A percentile compares a stretch with the other conserved stretches of the same genome.
Evolutionary conservation across 495 filamentous ascomycete genomes (phyloP).

Genomic region (Penicillium goetzii): DNA sequence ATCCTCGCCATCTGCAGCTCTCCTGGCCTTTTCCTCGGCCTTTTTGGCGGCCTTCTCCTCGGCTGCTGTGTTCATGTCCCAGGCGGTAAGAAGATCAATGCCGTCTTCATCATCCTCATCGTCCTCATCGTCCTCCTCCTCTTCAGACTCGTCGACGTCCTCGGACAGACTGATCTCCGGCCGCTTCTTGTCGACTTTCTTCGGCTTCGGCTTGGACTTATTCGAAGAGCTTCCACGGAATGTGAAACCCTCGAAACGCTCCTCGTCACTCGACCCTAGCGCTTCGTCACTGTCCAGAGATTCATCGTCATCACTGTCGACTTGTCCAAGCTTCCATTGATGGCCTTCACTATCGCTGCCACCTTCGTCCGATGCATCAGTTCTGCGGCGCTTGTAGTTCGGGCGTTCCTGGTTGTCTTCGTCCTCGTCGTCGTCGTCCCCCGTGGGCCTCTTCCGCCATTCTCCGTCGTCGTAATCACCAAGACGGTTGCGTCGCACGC

Average conservation of each 20-base stretch:
- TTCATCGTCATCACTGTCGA: constrained; percentile 74
- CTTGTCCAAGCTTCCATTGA: constrained; percentile 81
- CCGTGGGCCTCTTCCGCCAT: constrained; percentile 49
- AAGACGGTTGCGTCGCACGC: constrained; percentile 59
- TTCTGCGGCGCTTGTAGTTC: constrained; percentile 50
- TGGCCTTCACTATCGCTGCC: constrained; percentile 88
- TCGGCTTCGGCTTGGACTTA: constrained; percentile 45
- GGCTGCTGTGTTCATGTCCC: constrained; percentile 70
- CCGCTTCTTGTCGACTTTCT: constrained; percentile 30
- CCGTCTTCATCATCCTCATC: constrained; percentile 79
- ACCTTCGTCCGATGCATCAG: constrained; percentile 36
- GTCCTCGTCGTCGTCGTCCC: constrained; percentile 46
- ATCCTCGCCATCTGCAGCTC: constrained; percentile 33
- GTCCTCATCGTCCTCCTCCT: constrained; percentile 48
- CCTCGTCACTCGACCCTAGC: constrained; percentile 86
- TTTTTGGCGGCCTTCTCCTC: constrained; percentile 46
- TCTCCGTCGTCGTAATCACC: constrained; percentile 58
- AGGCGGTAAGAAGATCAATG: constrained; percentile 78
- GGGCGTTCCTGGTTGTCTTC: constrained; percentile 56
- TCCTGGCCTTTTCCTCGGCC: constrained; percentile 37
- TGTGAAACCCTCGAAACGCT: constrained; percentile 73
- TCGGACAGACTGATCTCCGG: constrained; percentile 59
- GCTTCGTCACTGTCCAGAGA: constrained; percentile 93
- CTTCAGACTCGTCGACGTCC: constrained; percentile 56
- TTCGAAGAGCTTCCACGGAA: constrained; percentile 70